A percentile compares a stretch with the other conserved stretches of the same genome.
These are phyloP conservation scores for Endotrypanum monterogeii DNA, from an alignment of 208 protist genomes.

Conservation along the genomic window DNA sequence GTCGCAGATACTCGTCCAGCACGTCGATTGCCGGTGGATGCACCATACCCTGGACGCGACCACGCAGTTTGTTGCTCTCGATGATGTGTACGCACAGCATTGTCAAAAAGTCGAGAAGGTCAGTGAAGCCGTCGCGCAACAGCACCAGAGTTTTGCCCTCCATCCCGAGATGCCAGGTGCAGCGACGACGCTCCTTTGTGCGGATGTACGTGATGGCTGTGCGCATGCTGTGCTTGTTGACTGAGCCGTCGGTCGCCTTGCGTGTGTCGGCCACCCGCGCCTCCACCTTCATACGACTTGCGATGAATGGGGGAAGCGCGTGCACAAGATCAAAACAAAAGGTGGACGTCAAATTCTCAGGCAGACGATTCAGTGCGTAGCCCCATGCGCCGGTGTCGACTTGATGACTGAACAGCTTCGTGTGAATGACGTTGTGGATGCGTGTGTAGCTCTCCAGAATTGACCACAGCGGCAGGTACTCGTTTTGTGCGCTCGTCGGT, in stretches of 20 bases:
- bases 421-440: constrained; percentile 89
- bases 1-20: constrained; percentile 70
- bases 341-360: constrained; percentile 79
- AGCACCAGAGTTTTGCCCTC: constrained; percentile 87
- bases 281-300: constrained; percentile 72
- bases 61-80: constrained; percentile 88
- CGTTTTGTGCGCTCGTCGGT: constrained; percentile 58
- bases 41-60: constrained; percentile 80
- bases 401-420: constrained; percentile 68
- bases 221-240: constrained; percentile 28
- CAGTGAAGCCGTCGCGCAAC: constrained; percentile 85
- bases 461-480: constrained; percentile 81
- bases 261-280: constrained; percentile 69
- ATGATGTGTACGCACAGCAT: constrained; percentile 92
- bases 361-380: constrained; percentile 82
- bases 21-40: constrained; percentile 84
- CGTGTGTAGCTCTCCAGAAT: constrained; percentile 82
- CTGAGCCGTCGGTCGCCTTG: constrained; percentile 33
- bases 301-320: constrained; percentile 79
- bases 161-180: constrained; percentile 86
- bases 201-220: constrained; percentile 68
- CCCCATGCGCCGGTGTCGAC: constrained; percentile 88
- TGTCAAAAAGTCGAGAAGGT: constrained; percentile 88
- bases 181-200: constrained; percentile 86
- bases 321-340: constrained; percentile 85